A percentile compares a stretch with the other conserved stretches of the same genome.
Conservation (phyloP, 1,139 yeast genomes). For the Candida albicans region DNA sequence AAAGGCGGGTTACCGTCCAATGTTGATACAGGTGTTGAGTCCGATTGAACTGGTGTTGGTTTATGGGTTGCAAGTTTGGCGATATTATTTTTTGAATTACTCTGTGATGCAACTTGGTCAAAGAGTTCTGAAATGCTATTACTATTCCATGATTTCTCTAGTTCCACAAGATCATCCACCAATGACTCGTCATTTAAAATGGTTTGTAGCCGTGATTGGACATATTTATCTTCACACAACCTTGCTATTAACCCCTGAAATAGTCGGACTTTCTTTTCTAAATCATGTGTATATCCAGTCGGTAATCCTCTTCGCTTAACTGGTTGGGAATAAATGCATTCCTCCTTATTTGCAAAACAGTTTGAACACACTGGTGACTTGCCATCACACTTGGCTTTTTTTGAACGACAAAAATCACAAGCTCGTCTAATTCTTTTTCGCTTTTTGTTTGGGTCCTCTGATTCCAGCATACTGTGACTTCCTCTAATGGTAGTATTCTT, state of each 20-base stretch:
- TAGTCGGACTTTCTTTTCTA: conserved; percentile 20
- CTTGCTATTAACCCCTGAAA: conserved; percentile 19
- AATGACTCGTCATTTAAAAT: conserved; percentile 7
- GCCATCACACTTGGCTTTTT: conserved; percentile 28
- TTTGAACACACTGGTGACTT: conserved; percentile 21
- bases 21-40: too few relatives aligned
- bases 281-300: conserved; percentile 24
- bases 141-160: conserved; percentile 16
- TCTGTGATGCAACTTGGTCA: conserved; percentile 14
- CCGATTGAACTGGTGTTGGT: not conserved
- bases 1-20: not conserved
- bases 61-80: conserved; percentile 10
- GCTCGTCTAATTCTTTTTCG: conserved; percentile 24
- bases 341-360: conserved; percentile 16
- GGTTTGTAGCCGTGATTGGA: conserved; percentile 9
- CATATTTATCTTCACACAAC: conserved; percentile 10
- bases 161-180: conserved; percentile 9
- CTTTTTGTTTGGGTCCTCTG: conserved; percentile 5
- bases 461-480: not conserved
- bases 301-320: conserved; percentile 25
- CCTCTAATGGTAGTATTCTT: too few relatives aligned
- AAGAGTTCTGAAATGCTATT: conserved; percentile 10
- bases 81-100: conserved; percentile 13
- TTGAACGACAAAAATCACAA: conserved; percentile 25
- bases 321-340: conserved; percentile 21